A percentile compares a stretch with the other conserved stretches of the same genome.
Conservation (phyloP, 139 green algal genomes). For the Chlamydomonas eustigma region DNA sequence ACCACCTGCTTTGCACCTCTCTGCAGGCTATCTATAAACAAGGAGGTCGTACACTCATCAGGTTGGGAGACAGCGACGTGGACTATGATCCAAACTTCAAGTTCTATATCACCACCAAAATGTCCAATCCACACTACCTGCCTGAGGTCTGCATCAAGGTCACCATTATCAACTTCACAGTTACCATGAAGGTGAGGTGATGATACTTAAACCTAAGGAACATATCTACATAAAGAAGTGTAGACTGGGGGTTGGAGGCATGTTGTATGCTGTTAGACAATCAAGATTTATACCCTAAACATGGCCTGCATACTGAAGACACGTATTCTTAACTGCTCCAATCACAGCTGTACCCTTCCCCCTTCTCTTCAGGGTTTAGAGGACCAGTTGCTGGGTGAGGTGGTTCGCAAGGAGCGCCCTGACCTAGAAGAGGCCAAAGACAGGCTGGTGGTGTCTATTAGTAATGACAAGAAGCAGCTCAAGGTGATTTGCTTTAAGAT, state of each 20-base stretch:
- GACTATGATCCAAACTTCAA: conserved; percentile 79
- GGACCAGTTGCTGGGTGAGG: conserved; percentile 83
- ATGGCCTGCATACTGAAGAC: neutral
- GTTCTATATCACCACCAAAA: conserved; percentile 64
- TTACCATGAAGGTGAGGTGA: conserved; percentile 39
- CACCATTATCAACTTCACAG: conserved; percentile 84
- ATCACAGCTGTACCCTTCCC: neutral
- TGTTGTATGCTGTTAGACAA: neutral
- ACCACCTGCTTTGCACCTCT: too few species aligned
- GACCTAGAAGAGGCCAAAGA: conserved; percentile 70
- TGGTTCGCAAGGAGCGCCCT: conserved; percentile 74
- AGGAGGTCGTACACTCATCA: conserved; percentile 58
- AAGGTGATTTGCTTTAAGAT: conserved; percentile 32
- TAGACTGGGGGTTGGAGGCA: neutral
- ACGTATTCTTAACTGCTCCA: neutral
- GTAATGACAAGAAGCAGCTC: conserved; percentile 78
- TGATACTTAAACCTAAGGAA: neutral
- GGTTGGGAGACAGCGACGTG: conserved; percentile 72
- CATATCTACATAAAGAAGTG: neutral
- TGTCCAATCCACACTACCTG: conserved; percentile 84
- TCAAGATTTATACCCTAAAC: neutral
- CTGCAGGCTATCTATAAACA: conserved; percentile 37
- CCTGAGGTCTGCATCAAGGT: conserved; percentile 81
- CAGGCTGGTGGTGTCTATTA: conserved; percentile 73
- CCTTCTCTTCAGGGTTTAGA: conserved; percentile 58